phyloP scores from a whole-genome alignment of 441 rosid species.

The Bruguiera hainesii region DNA sequence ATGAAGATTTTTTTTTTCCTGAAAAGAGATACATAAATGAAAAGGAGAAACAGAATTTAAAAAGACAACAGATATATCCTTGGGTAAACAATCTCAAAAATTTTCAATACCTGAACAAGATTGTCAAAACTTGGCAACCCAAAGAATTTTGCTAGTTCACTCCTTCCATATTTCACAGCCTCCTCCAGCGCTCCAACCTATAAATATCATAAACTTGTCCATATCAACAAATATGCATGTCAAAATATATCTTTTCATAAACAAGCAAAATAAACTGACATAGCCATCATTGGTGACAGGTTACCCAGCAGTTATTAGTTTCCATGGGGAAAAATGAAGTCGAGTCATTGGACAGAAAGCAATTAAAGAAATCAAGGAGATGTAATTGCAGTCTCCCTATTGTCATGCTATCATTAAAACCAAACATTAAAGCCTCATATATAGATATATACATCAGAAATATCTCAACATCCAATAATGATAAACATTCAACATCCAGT shows the following conservation, averaged over 20 bases:
- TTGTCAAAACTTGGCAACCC: slow-evolving; percentile 41
- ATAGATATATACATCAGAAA: too few relatives aligned
- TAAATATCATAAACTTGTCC: neutral
- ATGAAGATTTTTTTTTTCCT: too few relatives aligned
- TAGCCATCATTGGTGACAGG: neutral
- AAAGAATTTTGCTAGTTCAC: slow-evolving; percentile 59
- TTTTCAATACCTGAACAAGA: slow-evolving; percentile 56
- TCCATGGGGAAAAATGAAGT: neutral
- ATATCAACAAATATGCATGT: too few relatives aligned
- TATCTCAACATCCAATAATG: too few relatives aligned
- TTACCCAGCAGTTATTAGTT: neutral
- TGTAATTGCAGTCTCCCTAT: too few relatives aligned
- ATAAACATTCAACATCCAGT: neutral
- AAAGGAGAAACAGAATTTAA: neutral
- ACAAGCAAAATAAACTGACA: too few relatives aligned
- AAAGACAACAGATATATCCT: too few relatives aligned
- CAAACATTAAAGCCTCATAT: too few relatives aligned
- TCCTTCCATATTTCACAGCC: slow-evolving; percentile 72
- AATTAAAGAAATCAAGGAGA: neutral
- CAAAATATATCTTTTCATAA: too few relatives aligned
- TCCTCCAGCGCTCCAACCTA: slow-evolving; percentile 80
- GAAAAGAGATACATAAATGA: neutral
- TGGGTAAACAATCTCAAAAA: neutral
- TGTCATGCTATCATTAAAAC: too few relatives aligned
- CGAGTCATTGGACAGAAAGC: neutral